A percentile compares a stretch with the other conserved stretches of the same genome.
Evolutionary conservation across 139 green algal species (phyloP).

Genomic region (Coelastrella sp.): DNA sequence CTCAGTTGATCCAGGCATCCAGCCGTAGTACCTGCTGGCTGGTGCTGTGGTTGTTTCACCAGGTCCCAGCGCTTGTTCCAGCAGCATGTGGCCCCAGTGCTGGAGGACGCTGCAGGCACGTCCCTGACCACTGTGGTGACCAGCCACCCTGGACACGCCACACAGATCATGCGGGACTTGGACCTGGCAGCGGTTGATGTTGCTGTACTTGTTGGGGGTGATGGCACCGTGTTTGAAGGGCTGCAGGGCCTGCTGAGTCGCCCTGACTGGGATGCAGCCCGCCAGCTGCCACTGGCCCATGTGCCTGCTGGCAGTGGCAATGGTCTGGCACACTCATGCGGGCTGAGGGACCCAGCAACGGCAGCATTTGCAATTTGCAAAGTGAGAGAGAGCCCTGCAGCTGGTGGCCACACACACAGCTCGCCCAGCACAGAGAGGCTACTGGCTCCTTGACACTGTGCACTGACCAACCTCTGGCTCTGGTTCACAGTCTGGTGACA

Average conservation of each 20-base stretch:
- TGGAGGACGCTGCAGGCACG: constrained; percentile 72
- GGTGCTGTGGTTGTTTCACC: neutral
- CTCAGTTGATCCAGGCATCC: neutral
- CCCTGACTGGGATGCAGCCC: constrained; percentile 72
- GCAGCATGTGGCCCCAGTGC: constrained; percentile 57
- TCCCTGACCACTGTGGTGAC: constrained; percentile 57
- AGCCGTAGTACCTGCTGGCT: neutral
- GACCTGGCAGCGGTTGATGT: constrained; percentile 51
- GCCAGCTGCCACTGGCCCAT: constrained; percentile 63
- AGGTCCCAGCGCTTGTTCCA: constrained; percentile 50
- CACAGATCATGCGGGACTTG: constrained; percentile 53
- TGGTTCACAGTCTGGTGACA: too few species aligned
- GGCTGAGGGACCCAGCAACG: constrained; percentile 71
- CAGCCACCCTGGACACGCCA: constrained; percentile 57
- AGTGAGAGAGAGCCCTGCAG: too few species aligned
- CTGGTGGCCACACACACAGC: too few species aligned
- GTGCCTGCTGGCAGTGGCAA: constrained; percentile 79
- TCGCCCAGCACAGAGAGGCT: too few species aligned
- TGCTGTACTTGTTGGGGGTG: constrained; percentile 76
- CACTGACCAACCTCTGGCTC: too few species aligned
- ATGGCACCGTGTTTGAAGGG: constrained; percentile 81
- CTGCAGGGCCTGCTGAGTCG: constrained; percentile 67
- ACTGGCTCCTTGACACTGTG: too few species aligned
- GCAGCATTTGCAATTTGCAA: constrained; percentile 70
- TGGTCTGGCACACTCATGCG: constrained; percentile 73